phyloP scores from a whole-genome alignment of 768 basidiomycete species.

The Boletales sp. region DNA sequence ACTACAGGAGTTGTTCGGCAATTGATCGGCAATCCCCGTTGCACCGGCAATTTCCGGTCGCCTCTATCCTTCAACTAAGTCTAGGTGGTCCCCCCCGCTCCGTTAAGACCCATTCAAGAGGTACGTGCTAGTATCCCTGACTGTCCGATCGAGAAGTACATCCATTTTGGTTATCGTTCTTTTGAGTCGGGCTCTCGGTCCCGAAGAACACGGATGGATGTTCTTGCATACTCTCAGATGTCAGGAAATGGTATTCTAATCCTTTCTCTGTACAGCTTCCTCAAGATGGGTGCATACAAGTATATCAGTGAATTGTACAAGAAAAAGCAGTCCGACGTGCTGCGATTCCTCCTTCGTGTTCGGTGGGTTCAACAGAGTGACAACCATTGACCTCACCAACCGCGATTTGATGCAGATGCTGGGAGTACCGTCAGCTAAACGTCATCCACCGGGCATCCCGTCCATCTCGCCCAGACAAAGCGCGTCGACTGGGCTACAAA shows the following conservation, averaged over 20 bases:
- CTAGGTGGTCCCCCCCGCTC: conserved; percentile 9
- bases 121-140: conserved; percentile 19
- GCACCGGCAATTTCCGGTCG: conserved; percentile 17
- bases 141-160: not conserved
- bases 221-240: conserved; percentile 14
- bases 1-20: too few relatives aligned
- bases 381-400: conserved; percentile 3
- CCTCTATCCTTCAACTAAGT: not conserved
- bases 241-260: conserved; percentile 7
- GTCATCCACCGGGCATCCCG: conserved; percentile 98
- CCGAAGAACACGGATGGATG: conserved; percentile 24
- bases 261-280: conserved; percentile 25
- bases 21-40: conserved; percentile 23
- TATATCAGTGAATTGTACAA: conserved; percentile 97
- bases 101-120: conserved; percentile 25
- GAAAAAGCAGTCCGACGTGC: conserved; percentile 96
- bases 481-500: conserved; percentile 97
- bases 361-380: conserved; percentile 48
- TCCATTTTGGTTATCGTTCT: conserved; percentile 1
- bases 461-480: conserved; percentile 98
- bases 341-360: conserved; percentile 97
- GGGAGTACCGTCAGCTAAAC: conserved; percentile 98
- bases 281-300: conserved; percentile 90
- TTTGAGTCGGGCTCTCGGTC: conserved; percentile 1
- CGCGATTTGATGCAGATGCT: conserved; percentile 56